These are phyloP conservation scores for Daldinia childiae DNA, from an alignment of 495 filamentous ascomycete species.

Conservation along the genomic window DNA sequence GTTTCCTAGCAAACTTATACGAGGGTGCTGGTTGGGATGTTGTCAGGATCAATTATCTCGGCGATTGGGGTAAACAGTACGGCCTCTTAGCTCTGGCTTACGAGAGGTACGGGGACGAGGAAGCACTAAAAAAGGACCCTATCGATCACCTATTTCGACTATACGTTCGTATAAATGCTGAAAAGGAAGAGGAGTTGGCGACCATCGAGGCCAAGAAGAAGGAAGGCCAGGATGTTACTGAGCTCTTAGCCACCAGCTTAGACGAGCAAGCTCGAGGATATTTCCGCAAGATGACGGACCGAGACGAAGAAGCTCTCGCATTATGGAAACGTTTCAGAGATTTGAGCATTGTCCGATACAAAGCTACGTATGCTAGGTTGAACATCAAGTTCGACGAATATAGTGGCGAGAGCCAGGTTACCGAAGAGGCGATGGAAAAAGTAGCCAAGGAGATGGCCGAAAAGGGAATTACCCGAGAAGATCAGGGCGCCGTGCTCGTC, in stretches of 20 bases:
- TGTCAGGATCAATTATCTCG: conserved; percentile 70
- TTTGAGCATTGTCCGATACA: conserved; percentile 86
- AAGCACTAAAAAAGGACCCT: conserved; percentile 64
- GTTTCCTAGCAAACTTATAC: conserved; percentile 70
- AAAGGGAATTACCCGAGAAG: conserved; percentile 77
- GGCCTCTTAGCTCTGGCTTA: conserved; percentile 69
- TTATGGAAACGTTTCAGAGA: conserved; percentile 90
- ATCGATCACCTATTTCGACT: conserved; percentile 72
- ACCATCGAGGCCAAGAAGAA: conserved; percentile 56
- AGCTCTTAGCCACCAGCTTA: conserved; percentile 60
- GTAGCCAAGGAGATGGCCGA: conserved; percentile 72
- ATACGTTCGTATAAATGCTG: conserved; percentile 69
- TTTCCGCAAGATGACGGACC: conserved; percentile 92
- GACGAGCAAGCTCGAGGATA: conserved; percentile 76
- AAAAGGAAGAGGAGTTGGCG: conserved; percentile 66
- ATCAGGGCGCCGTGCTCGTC: conserved; percentile 87
- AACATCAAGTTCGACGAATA: conserved; percentile 97
- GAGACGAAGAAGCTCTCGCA: conserved; percentile 76
- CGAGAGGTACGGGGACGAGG: conserved; percentile 67
- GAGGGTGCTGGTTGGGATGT: conserved; percentile 70
- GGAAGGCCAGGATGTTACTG: conserved; percentile 60
- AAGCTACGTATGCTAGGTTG: conserved; percentile 76
- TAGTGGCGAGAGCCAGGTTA: conserved; percentile 92
- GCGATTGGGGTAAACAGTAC: conserved; percentile 75
- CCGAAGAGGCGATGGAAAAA: conserved; percentile 79